These are phyloP conservation scores for Flaveria ramosissima DNA, from an alignment of 129 eudicot species.

Conservation along the genomic window DNA sequence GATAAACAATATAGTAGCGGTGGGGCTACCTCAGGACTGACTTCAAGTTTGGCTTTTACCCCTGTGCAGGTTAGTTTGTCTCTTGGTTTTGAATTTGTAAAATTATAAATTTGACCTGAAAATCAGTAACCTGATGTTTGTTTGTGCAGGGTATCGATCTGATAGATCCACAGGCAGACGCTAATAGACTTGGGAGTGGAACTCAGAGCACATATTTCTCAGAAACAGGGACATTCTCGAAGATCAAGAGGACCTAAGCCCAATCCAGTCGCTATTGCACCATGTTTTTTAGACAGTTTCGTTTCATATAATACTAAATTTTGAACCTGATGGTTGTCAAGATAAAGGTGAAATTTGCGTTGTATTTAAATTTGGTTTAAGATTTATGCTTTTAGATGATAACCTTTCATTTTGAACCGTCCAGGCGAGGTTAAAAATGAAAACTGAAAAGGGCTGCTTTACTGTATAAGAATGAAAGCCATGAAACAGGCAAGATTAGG, in stretches of 20 bases:
- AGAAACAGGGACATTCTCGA: slow-evolving; percentile 93
- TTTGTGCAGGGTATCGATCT: slow-evolving; percentile 83
- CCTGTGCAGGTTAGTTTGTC: slow-evolving; percentile 73
- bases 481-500: background rate
- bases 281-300: slow-evolving; percentile 6
- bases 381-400: background rate
- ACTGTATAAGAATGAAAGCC: background rate
- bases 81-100: background rate
- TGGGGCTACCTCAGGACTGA: slow-evolving; percentile 86
- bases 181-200: slow-evolving; percentile 84
- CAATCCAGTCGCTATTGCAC: background rate
- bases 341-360: slow-evolving; percentile 11
- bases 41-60: slow-evolving; percentile 90
- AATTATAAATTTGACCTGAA: background rate
- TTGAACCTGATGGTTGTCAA: background rate
- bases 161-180: slow-evolving; percentile 87
- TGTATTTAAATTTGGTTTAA: background rate
- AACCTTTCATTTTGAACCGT: background rate
- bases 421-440: background rate
- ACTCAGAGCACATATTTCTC: slow-evolving; percentile 96
- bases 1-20: slow-evolving; percentile 67
- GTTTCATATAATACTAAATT: background rate
- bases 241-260: slow-evolving; percentile 71
- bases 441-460: background rate
- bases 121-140: background rate